Evolutionary conservation across 148 eudicot genomes (phyloP), one percentile per base, ranked within the genome.

Genomic region (Diospyros lotus): DNA sequence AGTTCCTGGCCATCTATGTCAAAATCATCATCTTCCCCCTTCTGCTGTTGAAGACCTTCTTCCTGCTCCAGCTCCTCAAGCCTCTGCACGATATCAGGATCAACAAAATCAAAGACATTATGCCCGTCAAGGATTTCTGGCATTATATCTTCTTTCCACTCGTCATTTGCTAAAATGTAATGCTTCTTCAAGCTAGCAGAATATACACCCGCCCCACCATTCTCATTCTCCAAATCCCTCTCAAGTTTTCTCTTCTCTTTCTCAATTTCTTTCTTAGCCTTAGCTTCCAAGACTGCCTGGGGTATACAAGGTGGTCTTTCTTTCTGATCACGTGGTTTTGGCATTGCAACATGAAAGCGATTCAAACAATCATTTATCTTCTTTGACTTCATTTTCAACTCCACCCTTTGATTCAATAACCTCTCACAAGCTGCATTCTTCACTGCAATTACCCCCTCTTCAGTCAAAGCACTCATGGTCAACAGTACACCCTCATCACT

Each of bases 131-230:
- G 82, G 55, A 94, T 88, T 80, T 94, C 98, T 9, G 98, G 95
- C 81, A 94, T 90, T 73, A 82, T 77, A 75, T 94, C 98, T 77
- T 86, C 88, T 73, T 94, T 94, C 98, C 98, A 94, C 59, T 91
- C 98, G 38, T 91, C 93, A 58, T 92, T 43, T 12, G 95, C 98
- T 60, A 94, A 78, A 46, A 94, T 75, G 45, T 94, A 91, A 73
- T 87, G 89, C 80, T 94, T 94, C 82, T 77, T 91, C 85, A 94
- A 82, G 83, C 87, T 90, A 48, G 97, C 94, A 52, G 97, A 91
- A 77, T 94, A 94, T 6, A 94, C 98, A 84, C 98, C 98, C 6
- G 98, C 98, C 55, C 98, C 98, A 68, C 97, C 98, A 78, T 91
- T 90, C 84, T 90, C 95, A 14, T 94, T 79, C 81, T 94, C 98